These are phyloP conservation scores for Thielaviopsis punctulata DNA, from an alignment of 2,329 filamentous ascomycete genomes.

Conservation along the genomic window DNA sequence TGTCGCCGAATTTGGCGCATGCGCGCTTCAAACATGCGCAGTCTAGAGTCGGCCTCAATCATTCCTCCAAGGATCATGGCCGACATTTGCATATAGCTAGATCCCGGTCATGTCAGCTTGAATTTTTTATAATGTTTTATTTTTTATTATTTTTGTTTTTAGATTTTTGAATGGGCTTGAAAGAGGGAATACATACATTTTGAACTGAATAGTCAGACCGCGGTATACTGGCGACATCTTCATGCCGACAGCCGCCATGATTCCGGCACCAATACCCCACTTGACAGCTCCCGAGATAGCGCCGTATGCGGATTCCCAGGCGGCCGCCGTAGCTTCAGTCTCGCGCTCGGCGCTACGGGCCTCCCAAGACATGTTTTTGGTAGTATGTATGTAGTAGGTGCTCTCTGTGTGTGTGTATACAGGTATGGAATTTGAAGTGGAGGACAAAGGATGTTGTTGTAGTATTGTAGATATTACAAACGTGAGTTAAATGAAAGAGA, in stretches of 20 bases:
- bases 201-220: conserved; percentile 56
- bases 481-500: not conserved
- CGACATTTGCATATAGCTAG: conserved; percentile 71
- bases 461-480: not conserved
- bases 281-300: conserved; percentile 49
- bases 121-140: too few species aligned
- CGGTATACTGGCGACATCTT: conserved; percentile 54
- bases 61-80: conserved; percentile 66
- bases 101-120: conserved; percentile 3
- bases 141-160: too few species aligned
- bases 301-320: conserved; percentile 53
- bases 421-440: not conserved
- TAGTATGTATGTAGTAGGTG: not conserved
- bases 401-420: too few species aligned
- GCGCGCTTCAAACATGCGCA: conserved; percentile 49
- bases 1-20: conserved; percentile 48
- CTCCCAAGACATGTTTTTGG: conserved; percentile 7
- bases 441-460: not conserved
- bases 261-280: conserved; percentile 51
- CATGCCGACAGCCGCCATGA: conserved; percentile 45
- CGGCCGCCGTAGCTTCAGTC: conserved; percentile 50
- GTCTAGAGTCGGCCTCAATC: conserved; percentile 54
- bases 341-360: conserved; percentile 21
- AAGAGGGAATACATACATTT: conserved; percentile 38
- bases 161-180: not conserved